These are phyloP conservation scores for Exophiala mesophila DNA, from an alignment of 2,329 filamentous ascomycete species.

Conservation along the genomic window DNA sequence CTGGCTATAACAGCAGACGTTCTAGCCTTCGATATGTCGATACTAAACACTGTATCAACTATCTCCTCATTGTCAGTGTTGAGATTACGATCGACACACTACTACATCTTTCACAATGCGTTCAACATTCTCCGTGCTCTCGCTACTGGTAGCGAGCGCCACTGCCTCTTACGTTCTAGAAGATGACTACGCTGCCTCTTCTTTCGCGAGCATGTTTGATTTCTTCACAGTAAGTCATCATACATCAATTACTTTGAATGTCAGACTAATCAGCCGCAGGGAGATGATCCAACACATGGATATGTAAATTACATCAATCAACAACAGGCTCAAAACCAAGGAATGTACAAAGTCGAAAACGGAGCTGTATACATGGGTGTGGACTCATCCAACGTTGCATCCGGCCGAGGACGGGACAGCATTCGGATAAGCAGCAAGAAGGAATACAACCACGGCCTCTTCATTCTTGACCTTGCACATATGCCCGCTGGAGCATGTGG, in stretches of 20 bases:
- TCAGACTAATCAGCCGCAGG: constrained; percentile 26
- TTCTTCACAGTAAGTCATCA: constrained; percentile 44
- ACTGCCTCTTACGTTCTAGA: constrained; percentile 38
- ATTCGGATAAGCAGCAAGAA: constrained; percentile 65
- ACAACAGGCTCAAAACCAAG: constrained; percentile 49
- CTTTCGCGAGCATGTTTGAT: constrained; percentile 50
- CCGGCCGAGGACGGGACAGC: constrained; percentile 59
- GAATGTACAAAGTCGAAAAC: constrained; percentile 55
- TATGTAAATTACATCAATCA: constrained; percentile 66
- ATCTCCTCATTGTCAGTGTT: background rate
- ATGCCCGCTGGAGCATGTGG: constrained; percentile 71
- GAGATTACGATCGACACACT: background rate
- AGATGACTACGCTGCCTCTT: constrained; percentile 44
- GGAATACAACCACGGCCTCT: constrained; percentile 60
- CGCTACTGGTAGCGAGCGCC: constrained; percentile 12
- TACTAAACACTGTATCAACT: constrained; percentile 5
- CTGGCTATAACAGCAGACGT: constrained; percentile 12
- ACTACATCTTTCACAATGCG: constrained; percentile 10
- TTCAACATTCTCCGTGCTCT: constrained; percentile 10
- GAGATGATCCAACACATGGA: constrained; percentile 65
- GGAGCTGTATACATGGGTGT: constrained; percentile 64
- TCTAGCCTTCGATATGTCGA: constrained; percentile 1
- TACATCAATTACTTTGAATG: background rate
- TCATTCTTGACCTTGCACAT: constrained; percentile 67
- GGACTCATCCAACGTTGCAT: constrained; percentile 56